Conservation (phyloP, 805 yeast genomes). For the Torulaspora indica region DNA sequence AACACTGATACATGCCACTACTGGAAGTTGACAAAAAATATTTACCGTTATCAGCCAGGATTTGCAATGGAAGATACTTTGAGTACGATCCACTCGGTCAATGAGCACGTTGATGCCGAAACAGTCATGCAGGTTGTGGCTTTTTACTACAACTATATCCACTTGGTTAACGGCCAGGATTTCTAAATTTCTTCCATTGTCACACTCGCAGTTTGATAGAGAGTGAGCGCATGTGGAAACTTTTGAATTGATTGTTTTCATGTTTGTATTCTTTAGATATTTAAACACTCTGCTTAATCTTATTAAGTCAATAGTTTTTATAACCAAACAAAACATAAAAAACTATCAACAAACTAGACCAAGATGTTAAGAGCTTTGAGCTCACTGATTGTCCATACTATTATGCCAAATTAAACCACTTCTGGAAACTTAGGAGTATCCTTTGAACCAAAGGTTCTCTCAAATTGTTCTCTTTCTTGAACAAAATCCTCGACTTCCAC, state of each 20-base stretch:
- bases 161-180: slow-evolving; percentile 7
- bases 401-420: background rate
- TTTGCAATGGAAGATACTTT: slow-evolving; percentile 22
- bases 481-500: slow-evolving; percentile 62
- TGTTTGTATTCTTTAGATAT: too few relatives aligned
- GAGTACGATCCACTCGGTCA: slow-evolving; percentile 23
- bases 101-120: slow-evolving; percentile 23
- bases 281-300: background rate
- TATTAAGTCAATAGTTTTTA: background rate
- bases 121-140: slow-evolving; percentile 25
- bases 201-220: background rate
- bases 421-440: slow-evolving; percentile 5
- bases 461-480: slow-evolving; percentile 29
- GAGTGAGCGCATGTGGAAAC: background rate
- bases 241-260: background rate
- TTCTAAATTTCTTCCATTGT: background rate
- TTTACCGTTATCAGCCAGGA: slow-evolving; percentile 57
- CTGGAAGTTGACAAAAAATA: slow-evolving; percentile 57
- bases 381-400: background rate
- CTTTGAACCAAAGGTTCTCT: slow-evolving; percentile 7
- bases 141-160: slow-evolving; percentile 23
- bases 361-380: background rate
- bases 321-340: background rate
- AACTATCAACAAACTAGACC: background rate
- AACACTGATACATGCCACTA: slow-evolving; percentile 68